Evolutionary conservation across 768 basidiomycete species (phyloP).

Genomic region (Naganishia friedmannii): DNA sequence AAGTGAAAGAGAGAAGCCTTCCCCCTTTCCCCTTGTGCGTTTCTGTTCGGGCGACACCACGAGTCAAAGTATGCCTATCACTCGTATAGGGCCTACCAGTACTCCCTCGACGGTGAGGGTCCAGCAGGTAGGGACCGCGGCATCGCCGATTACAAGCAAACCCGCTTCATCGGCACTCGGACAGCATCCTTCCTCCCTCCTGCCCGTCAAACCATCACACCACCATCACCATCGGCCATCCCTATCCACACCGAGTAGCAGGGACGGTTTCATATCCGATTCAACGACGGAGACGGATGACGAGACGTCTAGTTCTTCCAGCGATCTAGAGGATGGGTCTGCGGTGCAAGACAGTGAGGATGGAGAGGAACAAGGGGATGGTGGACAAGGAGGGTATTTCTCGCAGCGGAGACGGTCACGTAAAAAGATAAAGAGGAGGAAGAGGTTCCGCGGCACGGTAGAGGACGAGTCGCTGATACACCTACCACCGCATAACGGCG

Average conservation of each 20-base stretch:
- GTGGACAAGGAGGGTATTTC: neutral
- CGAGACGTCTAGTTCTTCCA: neutral
- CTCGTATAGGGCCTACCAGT: slow-evolving; percentile 12
- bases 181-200: neutral
- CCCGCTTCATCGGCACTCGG: neutral
- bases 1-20: too few relatives aligned
- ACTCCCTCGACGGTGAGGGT: neutral
- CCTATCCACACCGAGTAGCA: neutral
- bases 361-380: neutral
- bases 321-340: neutral
- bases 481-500: neutral
- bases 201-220: neutral
- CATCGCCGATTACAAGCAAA: slow-evolving; percentile 3
- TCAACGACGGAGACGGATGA: slow-evolving; percentile 5
- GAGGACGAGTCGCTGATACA: neutral
- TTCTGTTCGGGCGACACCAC: neutral
- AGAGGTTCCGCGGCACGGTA: neutral
- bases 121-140: neutral
- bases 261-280: neutral
- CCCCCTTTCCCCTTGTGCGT: neutral
- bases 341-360: neutral
- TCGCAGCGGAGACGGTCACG: neutral
- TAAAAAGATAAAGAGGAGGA: slow-evolving; percentile 2
- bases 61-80: neutral
- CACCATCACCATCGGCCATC: neutral